Evolutionary conservation across 225 moss, liverwort and hornwort genomes (phyloP).

Genomic region (Marchantia polymorpha): DNA sequence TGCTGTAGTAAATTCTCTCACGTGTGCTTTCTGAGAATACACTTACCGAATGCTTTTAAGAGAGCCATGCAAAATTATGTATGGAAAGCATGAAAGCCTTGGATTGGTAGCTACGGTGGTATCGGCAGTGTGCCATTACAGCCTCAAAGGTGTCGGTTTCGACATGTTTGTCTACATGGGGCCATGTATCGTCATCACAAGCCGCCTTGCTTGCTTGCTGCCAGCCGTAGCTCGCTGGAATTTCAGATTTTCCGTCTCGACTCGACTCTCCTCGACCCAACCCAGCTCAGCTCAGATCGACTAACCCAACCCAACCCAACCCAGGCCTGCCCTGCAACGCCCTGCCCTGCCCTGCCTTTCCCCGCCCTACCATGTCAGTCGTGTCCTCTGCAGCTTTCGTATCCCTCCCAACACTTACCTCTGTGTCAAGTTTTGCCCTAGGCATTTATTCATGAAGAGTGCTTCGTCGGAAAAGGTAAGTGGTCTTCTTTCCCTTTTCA

Average conservation of each 20-base stretch:
- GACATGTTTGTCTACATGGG: background rate
- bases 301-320: too few species aligned
- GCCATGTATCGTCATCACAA: background rate
- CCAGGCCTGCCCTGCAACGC: too few species aligned
- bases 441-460: background rate
- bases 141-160: background rate
- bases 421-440: background rate
- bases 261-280: background rate
- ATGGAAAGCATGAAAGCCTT: background rate
- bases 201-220: background rate
- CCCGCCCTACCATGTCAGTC: background rate
- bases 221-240: background rate
- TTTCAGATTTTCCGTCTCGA: background rate
- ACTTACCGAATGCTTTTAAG: background rate
- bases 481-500: background rate
- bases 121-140: background rate
- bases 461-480: background rate
- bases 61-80: background rate
- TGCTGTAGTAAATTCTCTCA: slow-evolving; percentile 5
- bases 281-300: too few species aligned
- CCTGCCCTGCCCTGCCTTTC: too few species aligned
- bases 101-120: background rate
- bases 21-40: background rate
- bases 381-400: background rate
- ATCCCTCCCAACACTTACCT: background rate